A percentile compares a stretch with the other conserved stretches of the same genome.
These are phyloP conservation scores for Cercophora samala DNA, from an alignment of 495 filamentous ascomycete species.

Conservation along the genomic window DNA sequence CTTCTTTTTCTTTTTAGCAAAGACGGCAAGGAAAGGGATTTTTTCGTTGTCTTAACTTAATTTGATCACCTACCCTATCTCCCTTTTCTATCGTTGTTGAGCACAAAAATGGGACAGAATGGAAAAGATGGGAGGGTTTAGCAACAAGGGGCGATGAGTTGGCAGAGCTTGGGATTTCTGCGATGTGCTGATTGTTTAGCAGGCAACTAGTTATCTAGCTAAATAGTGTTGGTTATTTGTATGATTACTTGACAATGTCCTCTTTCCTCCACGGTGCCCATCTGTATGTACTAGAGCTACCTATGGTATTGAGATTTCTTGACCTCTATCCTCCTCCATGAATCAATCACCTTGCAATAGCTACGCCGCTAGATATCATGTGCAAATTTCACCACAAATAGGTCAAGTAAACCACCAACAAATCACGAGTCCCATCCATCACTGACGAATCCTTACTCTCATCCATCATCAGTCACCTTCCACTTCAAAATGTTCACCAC, in stretches of 20 bases:
- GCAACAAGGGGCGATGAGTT: background rate
- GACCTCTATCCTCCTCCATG: no score
- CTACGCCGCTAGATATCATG: no score
- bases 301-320: no score
- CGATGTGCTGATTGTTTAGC: no score
- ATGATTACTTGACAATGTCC: background rate
- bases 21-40: background rate
- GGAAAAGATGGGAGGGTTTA: background rate
- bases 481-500: slow-evolving; percentile 29
- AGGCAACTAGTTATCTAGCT: background rate
- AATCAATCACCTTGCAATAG: no score
- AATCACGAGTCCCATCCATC: no score
- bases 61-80: background rate
- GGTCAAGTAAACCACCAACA: no score
- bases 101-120: background rate
- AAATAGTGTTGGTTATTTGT: background rate
- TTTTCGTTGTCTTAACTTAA: background rate
- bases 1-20: background rate
- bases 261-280: no score
- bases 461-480: background rate
- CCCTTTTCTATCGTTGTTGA: background rate
- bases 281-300: no score
- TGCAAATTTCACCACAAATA: no score
- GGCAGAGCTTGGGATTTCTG: background rate
- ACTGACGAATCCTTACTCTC: no score